A percentile compares a stretch with the other conserved stretches of the same genome.
Evolutionary conservation across 73 alveolate species (phyloP).

Genomic region (Diophrys sp.): DNA sequence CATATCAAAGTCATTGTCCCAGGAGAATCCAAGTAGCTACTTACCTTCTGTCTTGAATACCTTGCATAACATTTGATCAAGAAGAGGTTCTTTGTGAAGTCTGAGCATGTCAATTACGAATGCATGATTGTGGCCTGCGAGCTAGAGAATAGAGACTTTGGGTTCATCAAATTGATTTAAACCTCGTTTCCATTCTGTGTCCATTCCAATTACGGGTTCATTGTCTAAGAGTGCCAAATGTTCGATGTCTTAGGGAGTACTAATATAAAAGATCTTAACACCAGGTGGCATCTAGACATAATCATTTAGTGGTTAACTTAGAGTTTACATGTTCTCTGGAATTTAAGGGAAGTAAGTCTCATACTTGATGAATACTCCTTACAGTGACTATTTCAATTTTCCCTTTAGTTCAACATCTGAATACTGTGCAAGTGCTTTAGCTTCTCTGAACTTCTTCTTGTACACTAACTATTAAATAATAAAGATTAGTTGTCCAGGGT

Average conservation of each 20-base stretch:
- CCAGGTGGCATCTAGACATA: conserved; percentile 21
- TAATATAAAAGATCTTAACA: conserved; percentile 24
- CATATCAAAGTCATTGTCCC: conserved; percentile 60
- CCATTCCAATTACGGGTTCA: conserved; percentile 72
- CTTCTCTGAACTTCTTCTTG: neutral
- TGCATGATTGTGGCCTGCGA: conserved; percentile 62
- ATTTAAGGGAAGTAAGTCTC: neutral
- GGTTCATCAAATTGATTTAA: conserved; percentile 54
- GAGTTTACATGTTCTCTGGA: neutral
- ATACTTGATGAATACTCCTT: too few relatives aligned
- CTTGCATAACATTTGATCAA: conserved; percentile 53
- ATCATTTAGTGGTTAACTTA: conserved; percentile 34
- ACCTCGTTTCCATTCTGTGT: conserved; percentile 86
- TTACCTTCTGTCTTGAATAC: conserved; percentile 43
- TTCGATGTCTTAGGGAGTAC: conserved; percentile 26
- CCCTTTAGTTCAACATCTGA: neutral
- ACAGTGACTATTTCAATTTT: too few relatives aligned
- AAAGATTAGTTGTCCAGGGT: neutral
- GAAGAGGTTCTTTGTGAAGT: conserved; percentile 27
- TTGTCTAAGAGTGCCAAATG: conserved; percentile 9
- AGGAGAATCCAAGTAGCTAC: conserved; percentile 63
- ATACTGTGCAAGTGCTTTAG: neutral
- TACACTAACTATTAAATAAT: neutral
- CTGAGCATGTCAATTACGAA: conserved; percentile 67
- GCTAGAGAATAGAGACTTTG: conserved; percentile 69